phyloP scores from a whole-genome alignment of 805 yeast genomes.

The Candida germanica region DNA sequence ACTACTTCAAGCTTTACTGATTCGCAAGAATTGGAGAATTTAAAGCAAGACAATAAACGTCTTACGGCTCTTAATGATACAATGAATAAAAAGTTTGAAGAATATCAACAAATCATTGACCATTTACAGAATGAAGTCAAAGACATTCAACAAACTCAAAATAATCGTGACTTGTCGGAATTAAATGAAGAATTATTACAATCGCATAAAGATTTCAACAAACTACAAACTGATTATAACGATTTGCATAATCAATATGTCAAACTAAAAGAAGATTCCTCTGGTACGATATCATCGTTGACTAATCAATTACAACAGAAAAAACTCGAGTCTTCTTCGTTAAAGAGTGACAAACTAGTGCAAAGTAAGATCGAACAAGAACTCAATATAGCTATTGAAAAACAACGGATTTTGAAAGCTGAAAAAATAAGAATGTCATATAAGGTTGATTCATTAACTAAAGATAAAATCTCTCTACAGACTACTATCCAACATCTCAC shows the following conservation, averaged over 20 bases:
- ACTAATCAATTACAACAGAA: constrained; percentile 21
- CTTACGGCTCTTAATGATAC: constrained; percentile 16
- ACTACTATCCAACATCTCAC: constrained; percentile 35
- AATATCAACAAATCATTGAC: constrained; percentile 30
- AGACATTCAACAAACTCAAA: constrained; percentile 17
- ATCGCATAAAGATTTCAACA: constrained; percentile 17
- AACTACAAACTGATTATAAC: constrained; percentile 17
- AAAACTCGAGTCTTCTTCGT: constrained; percentile 15
- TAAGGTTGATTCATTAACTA: constrained; percentile 34
- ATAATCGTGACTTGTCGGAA: constrained; percentile 6
- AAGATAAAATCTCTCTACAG: constrained; percentile 36
- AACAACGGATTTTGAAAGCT: constrained; percentile 41
- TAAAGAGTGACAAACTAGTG: constrained; percentile 11
- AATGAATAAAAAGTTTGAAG: constrained; percentile 25
- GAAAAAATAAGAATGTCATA: constrained; percentile 44
- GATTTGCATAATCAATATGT: constrained; percentile 12
- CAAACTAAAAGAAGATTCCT: constrained; percentile 21
- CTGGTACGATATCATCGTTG: constrained; percentile 20
- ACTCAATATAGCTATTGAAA: constrained; percentile 39
- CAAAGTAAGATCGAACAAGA: constrained; percentile 35
- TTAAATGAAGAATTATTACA: constrained; percentile 17
- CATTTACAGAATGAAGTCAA: constrained; percentile 30
- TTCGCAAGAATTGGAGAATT: constrained; percentile 7
- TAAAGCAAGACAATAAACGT: constrained; percentile 19
- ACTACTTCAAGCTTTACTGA: constrained; percentile 2